A percentile compares a stretch with the other conserved stretches of the same genome.
phyloP scores from a whole-genome alignment of 129 eudicot genomes.

The Lactuca saligna region DNA sequence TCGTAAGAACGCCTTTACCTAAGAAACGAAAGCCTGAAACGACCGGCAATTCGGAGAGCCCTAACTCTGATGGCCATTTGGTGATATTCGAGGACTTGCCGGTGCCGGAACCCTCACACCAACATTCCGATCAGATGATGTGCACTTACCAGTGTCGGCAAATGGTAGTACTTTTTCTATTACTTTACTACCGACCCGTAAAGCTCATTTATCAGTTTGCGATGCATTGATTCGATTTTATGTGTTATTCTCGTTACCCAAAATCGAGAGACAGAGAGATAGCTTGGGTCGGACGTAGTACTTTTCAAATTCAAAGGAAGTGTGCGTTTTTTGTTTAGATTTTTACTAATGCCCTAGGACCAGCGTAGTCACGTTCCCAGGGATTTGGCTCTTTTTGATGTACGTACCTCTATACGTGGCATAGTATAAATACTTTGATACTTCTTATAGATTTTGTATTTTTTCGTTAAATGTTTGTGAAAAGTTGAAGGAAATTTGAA shows the following conservation, averaged over 20 bases:
- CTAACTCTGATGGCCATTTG: slow-evolving; percentile 52
- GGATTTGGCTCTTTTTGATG: slow-evolving; percentile 9
- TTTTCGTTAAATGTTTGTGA: neutral
- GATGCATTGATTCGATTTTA: slow-evolving; percentile 3
- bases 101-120: slow-evolving; percentile 42
- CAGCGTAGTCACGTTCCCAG: neutral
- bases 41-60: slow-evolving; percentile 43
- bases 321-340: neutral
- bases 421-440: neutral
- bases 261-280: neutral
- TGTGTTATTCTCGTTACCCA: slow-evolving; percentile 5
- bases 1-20: slow-evolving; percentile 69
- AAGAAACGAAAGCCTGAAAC: slow-evolving; percentile 67
- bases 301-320: neutral
- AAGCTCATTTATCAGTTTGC: neutral
- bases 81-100: slow-evolving; percentile 72
- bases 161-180: slow-evolving; percentile 46
- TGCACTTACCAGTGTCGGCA: slow-evolving; percentile 98
- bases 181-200: neutral
- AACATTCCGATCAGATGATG: slow-evolving; percentile 65
- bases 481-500: too few species aligned
- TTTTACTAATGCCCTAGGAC: neutral
- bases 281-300: neutral
- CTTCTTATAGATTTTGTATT: neutral
- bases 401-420: neutral